phyloP scores from a whole-genome alignment of 352 stramenopile genomes.

The Blastocystis sp. region DNA sequence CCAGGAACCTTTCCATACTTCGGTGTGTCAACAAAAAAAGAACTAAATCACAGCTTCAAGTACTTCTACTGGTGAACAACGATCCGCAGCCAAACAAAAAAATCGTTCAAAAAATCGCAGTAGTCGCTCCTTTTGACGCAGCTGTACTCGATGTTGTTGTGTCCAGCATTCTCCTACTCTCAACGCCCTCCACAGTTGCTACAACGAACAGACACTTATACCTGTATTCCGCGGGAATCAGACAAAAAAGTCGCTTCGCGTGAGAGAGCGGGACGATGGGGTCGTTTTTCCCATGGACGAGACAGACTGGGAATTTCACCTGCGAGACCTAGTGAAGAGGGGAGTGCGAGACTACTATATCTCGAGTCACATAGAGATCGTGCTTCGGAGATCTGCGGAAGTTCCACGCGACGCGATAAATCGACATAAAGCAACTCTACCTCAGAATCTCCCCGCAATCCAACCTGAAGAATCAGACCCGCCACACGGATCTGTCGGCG shows the following conservation, averaged over 20 bases:
- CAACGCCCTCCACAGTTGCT: background rate
- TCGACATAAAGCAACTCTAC: slow-evolving; percentile 43
- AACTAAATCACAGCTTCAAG: background rate
- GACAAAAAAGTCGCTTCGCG: background rate
- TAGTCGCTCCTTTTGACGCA: background rate
- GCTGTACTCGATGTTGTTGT: slow-evolving; percentile 22
- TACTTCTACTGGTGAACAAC: slow-evolving; percentile 1
- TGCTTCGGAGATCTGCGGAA: background rate
- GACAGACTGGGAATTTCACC: background rate
- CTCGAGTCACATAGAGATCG: background rate
- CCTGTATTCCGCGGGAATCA: slow-evolving; percentile 22
- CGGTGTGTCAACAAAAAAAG: too few relatives aligned
- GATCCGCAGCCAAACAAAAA: background rate
- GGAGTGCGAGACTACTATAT: background rate
- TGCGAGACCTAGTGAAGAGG: background rate
- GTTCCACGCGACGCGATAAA: slow-evolving; percentile 34
- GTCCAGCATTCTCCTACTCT: background rate
- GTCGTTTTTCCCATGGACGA: slow-evolving; percentile 28
- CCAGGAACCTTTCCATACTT: too few relatives aligned
- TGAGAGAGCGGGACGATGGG: slow-evolving; percentile 12
- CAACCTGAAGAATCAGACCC: slow-evolving; percentile 23
- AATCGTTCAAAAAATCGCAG: background rate
- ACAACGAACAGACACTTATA: slow-evolving; percentile 51
- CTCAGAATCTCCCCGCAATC: background rate
- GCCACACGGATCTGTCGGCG: background rate